These are phyloP conservation scores for Alternaria alternata DNA, from an alignment of 2,329 filamentous ascomycete species.

Conservation along the genomic window DNA sequence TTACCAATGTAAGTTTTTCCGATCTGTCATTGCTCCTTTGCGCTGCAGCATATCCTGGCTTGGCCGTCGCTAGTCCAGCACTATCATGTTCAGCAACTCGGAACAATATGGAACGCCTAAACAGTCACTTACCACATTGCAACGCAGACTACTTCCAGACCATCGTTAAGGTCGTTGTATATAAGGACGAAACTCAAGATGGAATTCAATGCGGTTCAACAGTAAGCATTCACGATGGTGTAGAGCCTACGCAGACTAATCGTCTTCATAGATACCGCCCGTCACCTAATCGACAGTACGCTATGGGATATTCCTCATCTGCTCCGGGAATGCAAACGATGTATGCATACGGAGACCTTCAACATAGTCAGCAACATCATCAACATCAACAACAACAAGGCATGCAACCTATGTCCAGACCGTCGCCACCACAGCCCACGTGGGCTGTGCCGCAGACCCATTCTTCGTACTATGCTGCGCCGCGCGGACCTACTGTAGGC, in stretches of 20 bases:
- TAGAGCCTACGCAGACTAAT: conserved; percentile 30
- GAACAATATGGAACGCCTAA: conserved; percentile 27
- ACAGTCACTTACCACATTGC: conserved; percentile 37
- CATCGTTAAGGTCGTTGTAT: conserved; percentile 32
- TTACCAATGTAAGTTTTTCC: conserved; percentile 40
- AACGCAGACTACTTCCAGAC: conserved; percentile 31
- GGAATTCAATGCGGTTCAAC: conserved; percentile 54
- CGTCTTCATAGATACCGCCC: conserved; percentile 46
- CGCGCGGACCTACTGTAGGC: conserved; percentile 27
- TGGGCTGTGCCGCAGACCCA: conserved; percentile 48
- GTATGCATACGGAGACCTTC: conserved; percentile 44
- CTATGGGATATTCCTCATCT: conserved; percentile 41
- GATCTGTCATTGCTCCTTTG: conserved; percentile 37
- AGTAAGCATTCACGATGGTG: conserved; percentile 40
- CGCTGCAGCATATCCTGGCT: conserved; percentile 28
- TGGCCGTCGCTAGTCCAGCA: conserved; percentile 31
- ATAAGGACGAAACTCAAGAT: conserved; percentile 46
- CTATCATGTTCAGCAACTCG: conserved; percentile 25
- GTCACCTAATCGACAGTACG: conserved; percentile 47
- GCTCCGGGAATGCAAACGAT: conserved; percentile 46
- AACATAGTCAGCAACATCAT: conserved; percentile 31
- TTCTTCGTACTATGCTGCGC: conserved; percentile 42
- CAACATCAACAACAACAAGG: conserved; percentile 24
- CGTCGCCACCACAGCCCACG: conserved; percentile 45
- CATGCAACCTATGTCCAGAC: conserved; percentile 39